Conservation (phyloP, 306 rosid species). For the Fagus crenata region DNA sequence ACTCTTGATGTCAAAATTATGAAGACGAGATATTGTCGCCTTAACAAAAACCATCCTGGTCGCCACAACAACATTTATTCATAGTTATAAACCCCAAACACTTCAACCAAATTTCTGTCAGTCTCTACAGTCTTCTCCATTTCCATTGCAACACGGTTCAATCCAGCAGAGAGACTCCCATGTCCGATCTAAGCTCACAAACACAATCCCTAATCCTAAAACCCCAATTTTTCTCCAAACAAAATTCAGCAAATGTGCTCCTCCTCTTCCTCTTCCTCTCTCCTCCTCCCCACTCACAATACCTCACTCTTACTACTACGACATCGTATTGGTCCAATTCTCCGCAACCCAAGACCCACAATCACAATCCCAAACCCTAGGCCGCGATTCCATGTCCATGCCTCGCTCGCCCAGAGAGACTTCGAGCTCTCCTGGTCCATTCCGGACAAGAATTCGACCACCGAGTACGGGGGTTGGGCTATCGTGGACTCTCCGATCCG, state of each 20-base stretch:
- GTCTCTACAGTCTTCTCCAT: no score
- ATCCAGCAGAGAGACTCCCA: not conserved
- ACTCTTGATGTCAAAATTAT: no score
- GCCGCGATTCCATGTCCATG: constrained; percentile 40
- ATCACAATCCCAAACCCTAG: constrained; percentile 1
- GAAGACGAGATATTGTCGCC: no score
- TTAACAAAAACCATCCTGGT: no score
- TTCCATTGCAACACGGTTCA: not conserved
- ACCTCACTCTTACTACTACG: constrained; percentile 37
- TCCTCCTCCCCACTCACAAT: constrained; percentile 36
- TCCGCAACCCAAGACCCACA: constrained; percentile 34
- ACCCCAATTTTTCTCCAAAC: not conserved
- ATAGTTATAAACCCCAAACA: no score
- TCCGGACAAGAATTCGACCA: constrained; percentile 26
- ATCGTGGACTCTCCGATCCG: constrained; percentile 37
- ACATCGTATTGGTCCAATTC: constrained; percentile 22
- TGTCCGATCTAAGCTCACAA: not conserved
- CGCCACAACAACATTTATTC: no score
- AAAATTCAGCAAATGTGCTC: constrained; percentile 39
- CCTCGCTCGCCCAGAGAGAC: constrained; percentile 41
- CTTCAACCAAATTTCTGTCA: no score
- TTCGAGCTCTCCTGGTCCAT: constrained; percentile 48
- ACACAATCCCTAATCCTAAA: constrained; percentile 18
- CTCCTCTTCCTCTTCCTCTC: constrained; percentile 32
- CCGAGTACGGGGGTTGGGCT: constrained; percentile 66